A percentile compares a stretch with the other conserved stretches of the same genome.
Evolutionary conservation across 2,329 filamentous ascomycete genomes (phyloP).

Genomic region (Didymella lethalis): DNA sequence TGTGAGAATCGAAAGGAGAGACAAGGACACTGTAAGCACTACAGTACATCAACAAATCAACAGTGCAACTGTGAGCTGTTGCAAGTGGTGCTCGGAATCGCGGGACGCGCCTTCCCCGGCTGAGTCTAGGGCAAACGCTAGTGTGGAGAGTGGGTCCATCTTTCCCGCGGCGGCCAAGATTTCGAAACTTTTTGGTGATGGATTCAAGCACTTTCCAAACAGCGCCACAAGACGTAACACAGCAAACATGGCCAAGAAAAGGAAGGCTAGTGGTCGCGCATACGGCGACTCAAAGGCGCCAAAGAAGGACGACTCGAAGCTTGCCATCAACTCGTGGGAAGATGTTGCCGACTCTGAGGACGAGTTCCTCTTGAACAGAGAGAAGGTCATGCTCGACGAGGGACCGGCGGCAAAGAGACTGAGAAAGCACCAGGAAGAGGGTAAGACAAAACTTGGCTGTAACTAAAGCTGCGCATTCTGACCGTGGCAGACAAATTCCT

Average conservation of each 20-base stretch:
- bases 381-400: slow-evolving; percentile 86
- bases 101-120: slow-evolving; percentile 7
- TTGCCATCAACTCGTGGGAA: slow-evolving; percentile 70
- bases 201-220: slow-evolving; percentile 5
- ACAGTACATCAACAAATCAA: slow-evolving; percentile 5
- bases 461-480: slow-evolving; percentile 9
- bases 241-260: slow-evolving; percentile 62
- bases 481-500: slow-evolving; percentile 59
- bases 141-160: slow-evolving; percentile 14
- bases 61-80: neutral
- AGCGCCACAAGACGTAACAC: slow-evolving; percentile 16
- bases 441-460: slow-evolving; percentile 44
- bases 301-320: slow-evolving; percentile 59
- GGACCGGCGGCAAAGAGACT: slow-evolving; percentile 79
- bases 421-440: slow-evolving; percentile 73
- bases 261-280: slow-evolving; percentile 69
- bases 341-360: slow-evolving; percentile 95
- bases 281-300: slow-evolving; percentile 47
- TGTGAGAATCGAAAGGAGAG: neutral
- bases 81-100: slow-evolving; percentile 4
- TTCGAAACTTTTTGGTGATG: slow-evolving; percentile 27
- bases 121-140: slow-evolving; percentile 9
- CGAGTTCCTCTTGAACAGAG: slow-evolving; percentile 86
- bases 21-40: slow-evolving; percentile 17
- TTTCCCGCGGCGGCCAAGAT: slow-evolving; percentile 42